A percentile compares a stretch with the other conserved stretches of the same genome.
Conservation (phyloP, 192 early-diverging fungal species). For the Coemansia sp. region DNA sequence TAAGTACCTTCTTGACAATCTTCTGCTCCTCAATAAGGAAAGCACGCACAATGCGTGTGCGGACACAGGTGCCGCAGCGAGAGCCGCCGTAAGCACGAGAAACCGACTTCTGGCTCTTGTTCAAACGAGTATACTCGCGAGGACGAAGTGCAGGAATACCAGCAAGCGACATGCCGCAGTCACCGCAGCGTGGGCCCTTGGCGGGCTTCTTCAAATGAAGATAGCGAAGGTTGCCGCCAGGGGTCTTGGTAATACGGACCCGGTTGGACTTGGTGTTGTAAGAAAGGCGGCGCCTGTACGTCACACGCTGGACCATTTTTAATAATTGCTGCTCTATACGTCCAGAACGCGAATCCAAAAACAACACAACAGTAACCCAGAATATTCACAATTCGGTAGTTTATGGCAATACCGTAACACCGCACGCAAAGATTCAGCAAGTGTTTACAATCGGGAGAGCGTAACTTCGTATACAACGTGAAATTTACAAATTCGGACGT, state of each 20-base stretch:
- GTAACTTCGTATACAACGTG: background rate
- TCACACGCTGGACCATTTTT: constrained; percentile 70
- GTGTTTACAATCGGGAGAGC: background rate
- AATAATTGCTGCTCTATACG: constrained; percentile 39
- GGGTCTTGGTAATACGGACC: constrained; percentile 76
- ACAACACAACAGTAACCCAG: background rate
- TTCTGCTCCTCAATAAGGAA: constrained; percentile 99
- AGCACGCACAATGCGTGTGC: constrained; percentile 89
- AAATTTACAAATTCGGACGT: background rate
- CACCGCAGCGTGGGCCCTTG: constrained; percentile 92
- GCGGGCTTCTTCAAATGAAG: constrained; percentile 92
- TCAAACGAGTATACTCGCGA: constrained; percentile 83
- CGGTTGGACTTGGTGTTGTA: constrained; percentile 92
- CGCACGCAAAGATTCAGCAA: background rate
- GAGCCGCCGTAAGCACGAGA: constrained; percentile 96
- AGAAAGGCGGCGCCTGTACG: constrained; percentile 78
- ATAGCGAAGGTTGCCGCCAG: constrained; percentile 83
- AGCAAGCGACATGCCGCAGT: constrained; percentile 86
- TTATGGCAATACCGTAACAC: background rate
- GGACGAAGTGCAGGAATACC: constrained; percentile 94
- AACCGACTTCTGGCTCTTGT: constrained; percentile 91
- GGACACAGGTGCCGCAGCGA: constrained; percentile 87
- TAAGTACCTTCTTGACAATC: constrained; percentile 99
- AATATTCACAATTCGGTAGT: background rate
- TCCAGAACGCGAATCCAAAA: background rate